Conservation (phyloP, 192 early-diverging fungal species). For the Coemansia sp. region DNA sequence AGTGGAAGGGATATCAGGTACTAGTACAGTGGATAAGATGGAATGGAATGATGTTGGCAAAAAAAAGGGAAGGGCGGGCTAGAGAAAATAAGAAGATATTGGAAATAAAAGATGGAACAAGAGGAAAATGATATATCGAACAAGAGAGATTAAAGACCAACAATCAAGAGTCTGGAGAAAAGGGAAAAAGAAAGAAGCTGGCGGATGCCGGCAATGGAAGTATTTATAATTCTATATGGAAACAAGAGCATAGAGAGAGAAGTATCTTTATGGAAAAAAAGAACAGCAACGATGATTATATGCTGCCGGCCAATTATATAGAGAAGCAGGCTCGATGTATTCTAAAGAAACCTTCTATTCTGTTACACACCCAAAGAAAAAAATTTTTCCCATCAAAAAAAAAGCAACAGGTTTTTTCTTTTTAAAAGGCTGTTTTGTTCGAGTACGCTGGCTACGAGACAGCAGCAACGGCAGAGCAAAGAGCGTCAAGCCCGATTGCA, state of each 20-base stretch:
- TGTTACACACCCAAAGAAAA: not conserved
- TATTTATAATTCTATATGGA: not conserved
- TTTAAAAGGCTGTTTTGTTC: too few relatives aligned
- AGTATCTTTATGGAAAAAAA: not conserved
- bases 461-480: too few relatives aligned
- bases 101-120: not conserved
- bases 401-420: not conserved
- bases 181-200: not conserved
- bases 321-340: not conserved
- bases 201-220: not conserved
- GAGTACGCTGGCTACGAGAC: too few relatives aligned
- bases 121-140: not conserved
- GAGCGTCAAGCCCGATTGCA: not conserved
- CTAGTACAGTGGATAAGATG: not conserved
- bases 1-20: too few relatives aligned
- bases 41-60: not conserved
- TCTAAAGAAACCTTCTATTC: not conserved
- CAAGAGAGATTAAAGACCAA: not conserved
- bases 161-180: not conserved
- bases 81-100: conserved; percentile 2
- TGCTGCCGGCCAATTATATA: not conserved
- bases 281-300: not conserved
- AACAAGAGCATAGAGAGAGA: not conserved
- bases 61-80: not conserved
- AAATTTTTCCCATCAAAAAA: not conserved